Conservation (phyloP, 768 basidiomycete species). For the Phlegmacium glaucopus region DNA sequence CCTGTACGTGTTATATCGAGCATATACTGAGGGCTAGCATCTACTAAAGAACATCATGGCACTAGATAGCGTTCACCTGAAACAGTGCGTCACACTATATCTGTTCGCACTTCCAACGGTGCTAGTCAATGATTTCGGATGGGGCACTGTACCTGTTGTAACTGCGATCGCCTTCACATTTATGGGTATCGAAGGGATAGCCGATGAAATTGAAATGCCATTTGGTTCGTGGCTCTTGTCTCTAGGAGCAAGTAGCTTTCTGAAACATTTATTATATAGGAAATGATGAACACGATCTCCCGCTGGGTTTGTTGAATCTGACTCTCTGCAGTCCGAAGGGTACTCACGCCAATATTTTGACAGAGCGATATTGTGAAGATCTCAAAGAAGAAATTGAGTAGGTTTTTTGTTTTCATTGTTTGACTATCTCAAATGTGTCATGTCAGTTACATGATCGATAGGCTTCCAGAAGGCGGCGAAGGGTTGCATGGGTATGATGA, state of each 20-base stretch:
- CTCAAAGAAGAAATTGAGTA: conserved; percentile 83
- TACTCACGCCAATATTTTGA: background rate
- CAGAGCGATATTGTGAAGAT: conserved; percentile 84
- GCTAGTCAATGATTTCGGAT: conserved; percentile 77
- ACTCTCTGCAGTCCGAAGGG: background rate
- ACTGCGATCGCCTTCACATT: conserved; percentile 88
- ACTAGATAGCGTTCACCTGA: conserved; percentile 83
- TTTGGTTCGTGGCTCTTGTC: conserved; percentile 55
- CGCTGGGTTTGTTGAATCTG: conserved; percentile 52
- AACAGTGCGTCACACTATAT: conserved; percentile 93
- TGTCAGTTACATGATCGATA: conserved; percentile 62
- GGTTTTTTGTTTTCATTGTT: conserved; percentile 22
- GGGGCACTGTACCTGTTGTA: conserved; percentile 81
- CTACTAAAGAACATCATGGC: background rate
- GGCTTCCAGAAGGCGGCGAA: conserved; percentile 71
- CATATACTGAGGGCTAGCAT: background rate
- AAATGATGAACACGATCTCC: conserved; percentile 64
- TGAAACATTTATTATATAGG: conserved; percentile 30
- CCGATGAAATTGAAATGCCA: conserved; percentile 93
- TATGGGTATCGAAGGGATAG: conserved; percentile 95
- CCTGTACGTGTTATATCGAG: conserved; percentile 45
- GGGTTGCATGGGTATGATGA: conserved; percentile 75
- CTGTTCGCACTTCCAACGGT: conserved; percentile 89
- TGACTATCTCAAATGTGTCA: conserved; percentile 7
- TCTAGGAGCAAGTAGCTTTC: background rate